phyloP scores from a whole-genome alignment of 805 yeast genomes.

The Schwanniomyces polymorphus region DNA sequence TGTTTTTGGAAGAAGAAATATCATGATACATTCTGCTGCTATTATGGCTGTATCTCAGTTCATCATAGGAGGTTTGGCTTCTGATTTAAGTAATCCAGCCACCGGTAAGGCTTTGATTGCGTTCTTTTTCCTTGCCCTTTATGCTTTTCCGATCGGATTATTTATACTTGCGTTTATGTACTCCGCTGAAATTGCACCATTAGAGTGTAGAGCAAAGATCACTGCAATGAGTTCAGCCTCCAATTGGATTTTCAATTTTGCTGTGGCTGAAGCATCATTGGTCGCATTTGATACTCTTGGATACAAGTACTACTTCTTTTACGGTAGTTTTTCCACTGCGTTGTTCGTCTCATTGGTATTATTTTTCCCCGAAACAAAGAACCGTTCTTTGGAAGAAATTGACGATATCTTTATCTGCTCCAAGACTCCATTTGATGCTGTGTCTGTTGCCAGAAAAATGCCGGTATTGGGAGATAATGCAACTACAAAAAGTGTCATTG shows the following conservation, averaged over 20 bases:
- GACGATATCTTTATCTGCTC: conserved; percentile 9
- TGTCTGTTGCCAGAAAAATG: too few relatives aligned
- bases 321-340: conserved; percentile 5
- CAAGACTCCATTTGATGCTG: too few relatives aligned
- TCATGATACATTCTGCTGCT: not conserved
- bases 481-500: too few relatives aligned
- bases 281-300: too few relatives aligned
- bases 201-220: conserved; percentile 14
- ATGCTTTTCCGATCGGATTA: conserved; percentile 7
- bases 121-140: conserved; percentile 4
- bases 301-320: too few relatives aligned
- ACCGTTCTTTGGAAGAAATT: conserved; percentile 13
- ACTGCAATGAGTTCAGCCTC: conserved; percentile 11
- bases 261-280: conserved; percentile 16
- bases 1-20: conserved; percentile 5
- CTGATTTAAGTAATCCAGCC: not conserved
- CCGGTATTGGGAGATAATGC: too few relatives aligned
- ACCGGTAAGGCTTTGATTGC: conserved; percentile 2
- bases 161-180: conserved; percentile 1
- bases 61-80: conserved; percentile 8
- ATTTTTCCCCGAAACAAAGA: conserved; percentile 11
- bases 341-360: conserved; percentile 2
- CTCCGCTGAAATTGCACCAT: conserved; percentile 13
- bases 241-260: conserved; percentile 13
- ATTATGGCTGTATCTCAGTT: not conserved